Evolutionary conservation across 148 eudicot genomes (phyloP).

Genomic region (Pouteria glomerata): DNA sequence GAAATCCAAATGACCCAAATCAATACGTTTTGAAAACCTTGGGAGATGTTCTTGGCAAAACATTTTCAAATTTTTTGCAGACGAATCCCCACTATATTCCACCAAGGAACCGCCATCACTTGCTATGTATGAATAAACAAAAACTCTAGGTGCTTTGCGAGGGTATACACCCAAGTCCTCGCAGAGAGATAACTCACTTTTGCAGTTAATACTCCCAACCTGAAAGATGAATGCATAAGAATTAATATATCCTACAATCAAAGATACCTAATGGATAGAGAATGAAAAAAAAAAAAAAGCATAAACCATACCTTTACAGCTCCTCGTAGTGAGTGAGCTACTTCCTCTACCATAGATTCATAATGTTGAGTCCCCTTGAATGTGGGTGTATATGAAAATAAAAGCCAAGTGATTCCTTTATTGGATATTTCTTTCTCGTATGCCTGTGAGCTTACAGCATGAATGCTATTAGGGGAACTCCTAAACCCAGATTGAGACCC

Average conservation of each 20-base stretch:
- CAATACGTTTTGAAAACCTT: conserved; percentile 61
- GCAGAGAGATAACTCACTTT: conserved; percentile 57
- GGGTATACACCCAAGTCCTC: conserved; percentile 55
- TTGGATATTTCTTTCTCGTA: conserved; percentile 71
- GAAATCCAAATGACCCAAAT: conserved; percentile 36
- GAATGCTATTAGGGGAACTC: conserved; percentile 37
- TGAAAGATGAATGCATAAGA: conserved; percentile 20
- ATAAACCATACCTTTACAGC: conserved; percentile 57
- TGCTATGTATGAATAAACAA: conserved; percentile 59
- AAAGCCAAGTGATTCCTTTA: conserved; percentile 76
- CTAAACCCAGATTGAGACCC: conserved; percentile 42
- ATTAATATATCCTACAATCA: neutral
- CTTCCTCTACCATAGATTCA: conserved; percentile 59
- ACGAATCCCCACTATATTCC: conserved; percentile 70
- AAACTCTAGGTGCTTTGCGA: conserved; percentile 53
- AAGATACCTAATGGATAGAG: neutral
- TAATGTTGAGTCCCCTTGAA: conserved; percentile 34
- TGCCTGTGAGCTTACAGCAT: conserved; percentile 40
- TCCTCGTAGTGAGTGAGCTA: conserved; percentile 55
- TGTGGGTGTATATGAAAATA: conserved; percentile 52
- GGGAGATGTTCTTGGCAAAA: conserved; percentile 84
- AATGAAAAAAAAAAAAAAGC: neutral
- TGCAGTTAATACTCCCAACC: conserved; percentile 83
- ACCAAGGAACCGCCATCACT: conserved; percentile 63
- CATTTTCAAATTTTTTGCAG: conserved; percentile 51